Conservation (phyloP, 148 eudicot species). For the Rhododendron ferrugineum region DNA sequence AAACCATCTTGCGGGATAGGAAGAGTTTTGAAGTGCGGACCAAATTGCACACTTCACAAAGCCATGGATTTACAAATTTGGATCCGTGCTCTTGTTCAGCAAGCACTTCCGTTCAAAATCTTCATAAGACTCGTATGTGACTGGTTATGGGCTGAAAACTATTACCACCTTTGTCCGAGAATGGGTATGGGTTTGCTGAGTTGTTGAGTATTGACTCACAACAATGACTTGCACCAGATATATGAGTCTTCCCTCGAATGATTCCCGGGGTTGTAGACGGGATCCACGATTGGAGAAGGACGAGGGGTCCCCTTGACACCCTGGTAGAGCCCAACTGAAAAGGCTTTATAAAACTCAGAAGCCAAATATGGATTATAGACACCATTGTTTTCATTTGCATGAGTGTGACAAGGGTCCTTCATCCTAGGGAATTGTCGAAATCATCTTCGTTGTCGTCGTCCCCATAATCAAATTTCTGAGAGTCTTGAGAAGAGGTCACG, state of each 20-base stretch:
- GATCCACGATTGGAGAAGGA: slow-evolving; percentile 40
- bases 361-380: slow-evolving; percentile 33
- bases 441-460: slow-evolving; percentile 28
- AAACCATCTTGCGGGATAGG: no score
- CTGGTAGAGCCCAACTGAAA: slow-evolving; percentile 41
- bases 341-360: slow-evolving; percentile 40
- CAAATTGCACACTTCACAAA: slow-evolving; percentile 47
- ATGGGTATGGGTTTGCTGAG: slow-evolving; percentile 17
- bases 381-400: slow-evolving; percentile 18
- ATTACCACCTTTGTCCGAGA: slow-evolving; percentile 11
- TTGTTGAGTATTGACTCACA: slow-evolving; percentile 13
- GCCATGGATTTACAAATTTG: slow-evolving; percentile 50
- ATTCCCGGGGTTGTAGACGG: slow-evolving; percentile 35
- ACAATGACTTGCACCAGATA: slow-evolving; percentile 13
- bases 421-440: neutral
- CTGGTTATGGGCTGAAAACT: slow-evolving; percentile 21
- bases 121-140: slow-evolving; percentile 16
- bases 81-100: slow-evolving; percentile 36
- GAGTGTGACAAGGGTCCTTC: slow-evolving; percentile 20
- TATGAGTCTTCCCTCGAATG: slow-evolving; percentile 13
- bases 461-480: neutral
- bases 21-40: slow-evolving; percentile 37
- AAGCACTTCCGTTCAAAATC: slow-evolving; percentile 30
- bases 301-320: slow-evolving; percentile 50
- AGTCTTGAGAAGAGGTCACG: neutral